Base-by-base conservation (phyloP, 257 asterid genomes). In the Fraxinus excelsior region DNA sequence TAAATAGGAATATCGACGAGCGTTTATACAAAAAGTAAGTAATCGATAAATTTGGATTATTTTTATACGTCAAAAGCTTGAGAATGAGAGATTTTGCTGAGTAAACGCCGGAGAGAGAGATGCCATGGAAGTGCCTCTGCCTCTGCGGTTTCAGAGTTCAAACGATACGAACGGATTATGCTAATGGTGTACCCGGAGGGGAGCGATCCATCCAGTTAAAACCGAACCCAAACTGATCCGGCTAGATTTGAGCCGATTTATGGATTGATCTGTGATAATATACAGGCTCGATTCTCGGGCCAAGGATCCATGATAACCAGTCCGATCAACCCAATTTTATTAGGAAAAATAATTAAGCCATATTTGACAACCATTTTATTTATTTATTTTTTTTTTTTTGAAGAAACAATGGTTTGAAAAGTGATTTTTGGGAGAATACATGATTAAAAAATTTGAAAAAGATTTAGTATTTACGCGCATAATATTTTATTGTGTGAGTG, bases 1-100 rank as follows among this genome's bases (percentile, higher is more conserved):
- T 23, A 74, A 16, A 40, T 4, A 79, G 49, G 75, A 26, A 29
- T 38, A 31, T 4, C 35, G 68, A 62, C 28, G 66, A 66, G 19
- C 8, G 18, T 49, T 53, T 40, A 76, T 69, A 42, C 40, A 46
- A 56, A 28, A 71, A 77, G 76, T 7, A 76, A 66, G 35, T 4
- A 12, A 25, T 62, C 68, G 14, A 62, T 7, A 62, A 25, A 25
- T 62, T 9, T 62, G 34, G 67, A 26, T 10, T 11, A 26, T 26
- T 62, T 5, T 62, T 62, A 62, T 11, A 26, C 68, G 68, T 62
- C 19, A 25, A 62, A 62, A 62, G 35, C 68, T 26, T 62, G 68
- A 62, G 18, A 25, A 26, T 0, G 34, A 62, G 68, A 62, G 19
- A 23, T 62, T 62, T 62, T 25, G 6, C 35, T 25, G n/a, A 11